Conservation (phyloP, 1,139 yeast genomes). For the Suhomyces coccinellae region DNA sequence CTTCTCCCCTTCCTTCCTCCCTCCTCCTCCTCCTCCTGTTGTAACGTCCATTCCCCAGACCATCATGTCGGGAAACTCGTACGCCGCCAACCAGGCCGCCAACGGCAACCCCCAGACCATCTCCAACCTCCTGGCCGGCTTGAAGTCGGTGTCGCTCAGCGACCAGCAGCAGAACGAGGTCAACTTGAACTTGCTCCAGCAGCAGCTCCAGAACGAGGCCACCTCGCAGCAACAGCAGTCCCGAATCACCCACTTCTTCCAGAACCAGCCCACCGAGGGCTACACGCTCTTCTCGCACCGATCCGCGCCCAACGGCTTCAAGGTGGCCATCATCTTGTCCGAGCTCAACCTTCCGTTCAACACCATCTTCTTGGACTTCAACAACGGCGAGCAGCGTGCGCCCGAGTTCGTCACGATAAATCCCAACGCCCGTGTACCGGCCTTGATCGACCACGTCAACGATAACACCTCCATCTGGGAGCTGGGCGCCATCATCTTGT, state of each 20-base stretch:
- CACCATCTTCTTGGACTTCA: constrained; percentile 86
- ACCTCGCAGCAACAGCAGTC: constrained; percentile 42
- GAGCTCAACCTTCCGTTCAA: constrained; percentile 79
- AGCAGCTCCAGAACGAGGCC: constrained; percentile 42
- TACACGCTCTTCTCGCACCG: constrained; percentile 86
- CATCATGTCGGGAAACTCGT: constrained; percentile 13
- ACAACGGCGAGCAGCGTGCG: constrained; percentile 86
- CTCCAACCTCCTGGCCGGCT: constrained; percentile 53
- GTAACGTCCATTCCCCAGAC: not conserved
- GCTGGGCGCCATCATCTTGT: constrained; percentile 85
- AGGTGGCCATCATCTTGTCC: constrained; percentile 86
- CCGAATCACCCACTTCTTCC: constrained; percentile 72
- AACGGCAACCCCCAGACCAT: constrained; percentile 26
- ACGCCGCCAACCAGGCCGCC: constrained; percentile 4
- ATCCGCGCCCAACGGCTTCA: constrained; percentile 95
- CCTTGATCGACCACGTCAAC: constrained; percentile 82
- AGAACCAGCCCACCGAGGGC: constrained; percentile 79
- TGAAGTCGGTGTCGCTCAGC: constrained; percentile 42
- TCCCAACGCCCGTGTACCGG: constrained; percentile 95
- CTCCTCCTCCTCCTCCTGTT: not conserved
- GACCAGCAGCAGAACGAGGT: constrained; percentile 48
- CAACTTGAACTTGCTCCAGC: constrained; percentile 42
- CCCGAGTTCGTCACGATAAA: constrained; percentile 90
- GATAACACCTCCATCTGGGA: constrained; percentile 90
- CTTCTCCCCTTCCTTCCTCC: not conserved